Evolutionary conservation across 176 grass and related monocot genomes (phyloP), one percentile per base, ranked within the genome.

Genomic region (Canna indica): DNA sequence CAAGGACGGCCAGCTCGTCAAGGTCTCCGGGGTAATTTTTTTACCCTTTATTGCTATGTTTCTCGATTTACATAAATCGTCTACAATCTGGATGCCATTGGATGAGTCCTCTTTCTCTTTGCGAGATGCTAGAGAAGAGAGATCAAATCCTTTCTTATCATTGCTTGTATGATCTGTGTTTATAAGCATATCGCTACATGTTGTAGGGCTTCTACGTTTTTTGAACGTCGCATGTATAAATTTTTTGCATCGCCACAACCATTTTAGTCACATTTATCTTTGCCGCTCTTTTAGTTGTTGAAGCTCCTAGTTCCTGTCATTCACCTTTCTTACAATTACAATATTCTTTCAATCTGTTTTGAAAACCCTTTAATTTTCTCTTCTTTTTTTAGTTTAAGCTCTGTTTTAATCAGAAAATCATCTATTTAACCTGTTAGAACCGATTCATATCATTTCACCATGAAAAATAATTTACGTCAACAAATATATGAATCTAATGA

Each of bases 1-100:
- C 46, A 67, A 71, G 32, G 94, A 99, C 39, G 84, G 89, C 4
- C 90, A 93, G 80, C 82, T 99, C 68, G 90, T 99, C 56, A 99
- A 99, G 80, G 82, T 99, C 68, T 88, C 80, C 17, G 94, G 94
- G 52, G 94, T 99, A 79, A 32, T 28, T 74, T 26, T 44, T 25
- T 59, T 12, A n/a, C 2, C 36, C 52, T 9, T 74, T 41, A 6
- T 35, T 25, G 3, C 25, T 41, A 9, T 44, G 4, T 30, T 13
- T 41, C 13, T 29, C 24, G 12, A 25, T 30, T 2, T 47, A 7
- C 44, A 8, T 44, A 22, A 14, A 27, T 32, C 8, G 7, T 2
- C 39, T 27, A 5, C 9, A 48, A 70, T 70, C 8, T 27, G 22
- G 36, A 69, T 7, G 27, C 46, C 9, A 2, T 10, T 69, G 38